phyloP scores from a whole-genome alignment of 768 basidiomycete genomes.

The Psilocybe subaeruginosa region DNA sequence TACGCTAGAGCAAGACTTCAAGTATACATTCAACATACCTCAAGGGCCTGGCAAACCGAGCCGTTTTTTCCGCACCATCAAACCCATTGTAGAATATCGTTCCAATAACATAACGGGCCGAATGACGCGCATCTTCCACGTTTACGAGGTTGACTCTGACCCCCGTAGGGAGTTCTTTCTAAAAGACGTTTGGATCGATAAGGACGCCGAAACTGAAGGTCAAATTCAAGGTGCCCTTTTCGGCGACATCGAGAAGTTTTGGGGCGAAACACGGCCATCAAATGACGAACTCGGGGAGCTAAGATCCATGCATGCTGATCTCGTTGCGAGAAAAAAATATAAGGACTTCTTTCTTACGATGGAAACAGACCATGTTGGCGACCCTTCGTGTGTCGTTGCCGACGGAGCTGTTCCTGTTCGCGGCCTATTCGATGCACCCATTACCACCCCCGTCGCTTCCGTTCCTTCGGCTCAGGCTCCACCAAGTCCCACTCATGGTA shows the following conservation, averaged over 20 bases:
- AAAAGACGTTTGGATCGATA: slow-evolving; percentile 2
- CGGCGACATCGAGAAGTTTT: neutral
- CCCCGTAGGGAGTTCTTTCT: neutral
- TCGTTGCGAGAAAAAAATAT: neutral
- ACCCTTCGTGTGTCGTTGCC: neutral
- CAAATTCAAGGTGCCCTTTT: neutral
- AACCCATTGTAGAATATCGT: neutral
- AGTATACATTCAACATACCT: neutral
- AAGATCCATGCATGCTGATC: neutral
- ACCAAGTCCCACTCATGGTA: too few species aligned
- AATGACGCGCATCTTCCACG: neutral
- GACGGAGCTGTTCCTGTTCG: neutral
- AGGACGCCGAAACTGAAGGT: neutral
- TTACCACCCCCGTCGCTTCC: too few species aligned
- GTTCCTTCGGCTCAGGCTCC: too few species aligned
- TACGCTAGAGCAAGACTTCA: neutral
- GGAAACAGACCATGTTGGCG: neutral
- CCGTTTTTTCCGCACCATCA: neutral
- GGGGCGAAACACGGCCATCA: neutral
- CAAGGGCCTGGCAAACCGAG: neutral
- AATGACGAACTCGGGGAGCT: neutral
- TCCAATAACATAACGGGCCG: neutral
- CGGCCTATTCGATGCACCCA: neutral
- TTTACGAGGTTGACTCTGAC: neutral
- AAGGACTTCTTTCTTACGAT: neutral